phyloP scores from a whole-genome alignment of 768 basidiomycete species.

The Hygrophoropsis aurantiaca region DNA sequence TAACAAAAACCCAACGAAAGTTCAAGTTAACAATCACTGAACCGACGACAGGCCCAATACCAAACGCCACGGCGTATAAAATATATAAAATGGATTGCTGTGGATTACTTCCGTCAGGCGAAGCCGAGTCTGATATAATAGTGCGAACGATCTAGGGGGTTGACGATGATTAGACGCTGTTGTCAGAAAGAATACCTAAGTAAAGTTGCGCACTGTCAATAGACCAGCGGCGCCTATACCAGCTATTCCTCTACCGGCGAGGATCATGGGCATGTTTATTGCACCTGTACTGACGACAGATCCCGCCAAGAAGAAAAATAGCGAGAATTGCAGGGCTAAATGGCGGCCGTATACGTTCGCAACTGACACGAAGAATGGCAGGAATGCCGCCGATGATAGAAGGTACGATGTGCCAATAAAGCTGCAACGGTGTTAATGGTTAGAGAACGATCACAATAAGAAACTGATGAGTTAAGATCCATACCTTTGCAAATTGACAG shows the following conservation, averaged over 20 bases:
- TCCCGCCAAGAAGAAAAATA: conserved; percentile 46
- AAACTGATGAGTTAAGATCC: too few relatives aligned
- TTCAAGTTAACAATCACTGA: conserved; percentile 21
- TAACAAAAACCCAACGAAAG: conserved; percentile 57
- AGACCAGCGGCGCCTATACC: conserved; percentile 48
- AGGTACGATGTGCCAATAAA: conserved; percentile 53
- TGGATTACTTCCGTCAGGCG: conserved; percentile 41
- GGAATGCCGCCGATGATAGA: conserved; percentile 51
- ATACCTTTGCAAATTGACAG: conserved; percentile 25
- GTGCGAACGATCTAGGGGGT: conserved; percentile 39
- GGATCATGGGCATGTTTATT: conserved; percentile 43
- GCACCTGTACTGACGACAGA: conserved; percentile 48
- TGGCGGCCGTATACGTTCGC: conserved; percentile 55
- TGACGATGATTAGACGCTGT: too few relatives aligned
- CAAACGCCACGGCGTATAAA: conserved; percentile 43
- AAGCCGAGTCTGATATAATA: conserved; percentile 42
- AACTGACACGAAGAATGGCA: conserved; percentile 49
- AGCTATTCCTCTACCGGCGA: conserved; percentile 47
- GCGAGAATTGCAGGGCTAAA: conserved; percentile 42
- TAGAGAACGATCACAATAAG: too few relatives aligned
- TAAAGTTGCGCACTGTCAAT: conserved; percentile 23
- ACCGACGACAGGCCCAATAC: conserved; percentile 42
- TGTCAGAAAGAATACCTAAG: too few relatives aligned
- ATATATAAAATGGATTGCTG: conserved; percentile 41
- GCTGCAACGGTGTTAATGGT: conserved; percentile 21